Conservation (phyloP, 2,329 filamentous ascomycete species). For the Fusarium sp. region DNA sequence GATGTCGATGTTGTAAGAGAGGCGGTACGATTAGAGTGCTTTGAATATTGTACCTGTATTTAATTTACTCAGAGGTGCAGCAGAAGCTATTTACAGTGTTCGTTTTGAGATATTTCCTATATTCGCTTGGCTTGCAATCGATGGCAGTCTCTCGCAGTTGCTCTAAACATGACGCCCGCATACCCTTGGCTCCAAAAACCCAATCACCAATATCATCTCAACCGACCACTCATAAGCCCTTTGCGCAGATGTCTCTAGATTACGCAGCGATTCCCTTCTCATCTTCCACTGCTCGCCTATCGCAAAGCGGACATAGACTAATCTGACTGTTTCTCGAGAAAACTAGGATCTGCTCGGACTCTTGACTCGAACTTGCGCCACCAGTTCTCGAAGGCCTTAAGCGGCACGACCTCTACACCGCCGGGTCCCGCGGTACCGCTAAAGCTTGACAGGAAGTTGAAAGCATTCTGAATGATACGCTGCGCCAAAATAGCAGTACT, state of each 20-base stretch:
- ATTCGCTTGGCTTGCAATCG: neutral
- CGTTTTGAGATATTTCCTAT: neutral
- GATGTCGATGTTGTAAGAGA: neutral
- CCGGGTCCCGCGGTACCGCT: slow-evolving; percentile 69
- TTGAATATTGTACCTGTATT: slow-evolving; percentile 1
- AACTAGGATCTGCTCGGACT: slow-evolving; percentile 86
- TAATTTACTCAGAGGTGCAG: neutral
- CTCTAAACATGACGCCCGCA: slow-evolving; percentile 5
- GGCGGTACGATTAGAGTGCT: neutral
- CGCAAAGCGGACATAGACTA: neutral
- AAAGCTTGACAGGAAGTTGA: slow-evolving; percentile 94
- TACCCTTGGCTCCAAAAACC: neutral
- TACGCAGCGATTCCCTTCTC: neutral
- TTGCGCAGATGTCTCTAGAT: neutral
- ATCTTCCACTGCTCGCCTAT: neutral
- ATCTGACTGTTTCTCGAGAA: slow-evolving; percentile 74
- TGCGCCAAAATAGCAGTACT: slow-evolving; percentile 87
- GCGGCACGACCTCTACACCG: slow-evolving; percentile 87
- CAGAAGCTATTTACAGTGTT: neutral
- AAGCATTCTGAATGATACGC: slow-evolving; percentile 94
- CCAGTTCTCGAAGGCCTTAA: slow-evolving; percentile 97
- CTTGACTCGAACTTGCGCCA: slow-evolving; percentile 95
- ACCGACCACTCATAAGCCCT: neutral
- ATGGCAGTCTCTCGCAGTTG: slow-evolving; percentile 18
- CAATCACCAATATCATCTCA: neutral